Conservation (phyloP, 305 asterid genomes). For the Solanum chacoense region DNA sequence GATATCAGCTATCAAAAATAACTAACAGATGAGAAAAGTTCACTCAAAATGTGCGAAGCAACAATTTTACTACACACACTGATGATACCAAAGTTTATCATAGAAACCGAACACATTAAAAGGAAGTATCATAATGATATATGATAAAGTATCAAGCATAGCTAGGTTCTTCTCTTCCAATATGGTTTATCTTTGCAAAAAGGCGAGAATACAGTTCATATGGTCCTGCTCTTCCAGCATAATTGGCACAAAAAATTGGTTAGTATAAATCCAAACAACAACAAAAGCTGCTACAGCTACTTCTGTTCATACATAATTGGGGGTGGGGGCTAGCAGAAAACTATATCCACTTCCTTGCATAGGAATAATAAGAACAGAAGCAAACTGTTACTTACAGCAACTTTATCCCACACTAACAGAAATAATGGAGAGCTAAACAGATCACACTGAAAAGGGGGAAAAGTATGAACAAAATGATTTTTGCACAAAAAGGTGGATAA, state of each 20-base stretch:
- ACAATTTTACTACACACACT: neutral
- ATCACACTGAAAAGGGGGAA: neutral
- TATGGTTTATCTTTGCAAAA: neutral
- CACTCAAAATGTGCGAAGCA: constrained; percentile 9
- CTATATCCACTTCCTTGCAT: neutral
- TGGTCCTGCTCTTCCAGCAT: neutral
- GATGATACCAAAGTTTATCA: neutral
- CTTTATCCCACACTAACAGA: neutral
- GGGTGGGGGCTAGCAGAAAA: neutral
- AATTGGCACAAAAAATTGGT: neutral
- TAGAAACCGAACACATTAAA: constrained; percentile 2
- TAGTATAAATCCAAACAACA: neutral
- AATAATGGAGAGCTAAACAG: neutral
- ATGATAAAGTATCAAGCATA: neutral
- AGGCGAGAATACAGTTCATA: neutral
- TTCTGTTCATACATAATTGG: neutral
- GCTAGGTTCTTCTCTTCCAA: neutral
- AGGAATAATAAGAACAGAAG: neutral
- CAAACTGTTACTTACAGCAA: neutral
- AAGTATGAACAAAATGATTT: neutral
- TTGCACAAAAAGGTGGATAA: neutral
- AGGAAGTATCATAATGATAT: neutral
- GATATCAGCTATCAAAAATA: constrained; percentile 41
- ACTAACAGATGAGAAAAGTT: constrained; percentile 17
- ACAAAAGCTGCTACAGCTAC: neutral